Conservation (phyloP, 768 basidiomycete species). For the Trametes coccinea region DNA sequence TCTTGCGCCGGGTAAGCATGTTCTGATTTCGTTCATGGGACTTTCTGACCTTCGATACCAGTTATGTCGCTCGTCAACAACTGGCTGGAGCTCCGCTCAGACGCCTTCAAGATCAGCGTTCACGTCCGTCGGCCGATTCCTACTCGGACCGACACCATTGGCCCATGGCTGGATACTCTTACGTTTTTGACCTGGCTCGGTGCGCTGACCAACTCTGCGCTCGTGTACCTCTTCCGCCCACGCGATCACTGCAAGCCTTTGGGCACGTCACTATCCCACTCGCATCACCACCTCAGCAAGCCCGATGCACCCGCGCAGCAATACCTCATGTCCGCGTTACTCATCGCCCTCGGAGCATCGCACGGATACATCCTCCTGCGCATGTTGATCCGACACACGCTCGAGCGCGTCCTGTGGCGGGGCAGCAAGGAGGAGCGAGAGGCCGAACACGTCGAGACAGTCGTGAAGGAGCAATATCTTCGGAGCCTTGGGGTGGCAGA, state of each 20-base stretch:
- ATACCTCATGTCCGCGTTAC: slow-evolving; percentile 34
- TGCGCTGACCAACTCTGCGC: slow-evolving; percentile 83
- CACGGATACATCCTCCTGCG: slow-evolving; percentile 81
- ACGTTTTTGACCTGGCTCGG: slow-evolving; percentile 89
- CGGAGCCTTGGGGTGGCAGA: slow-evolving; percentile 32
- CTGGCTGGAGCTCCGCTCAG: slow-evolving; percentile 85
- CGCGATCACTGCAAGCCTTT: slow-evolving; percentile 31
- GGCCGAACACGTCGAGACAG: slow-evolving; percentile 55
- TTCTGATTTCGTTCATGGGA: background rate
- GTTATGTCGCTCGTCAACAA: slow-evolving; percentile 88
- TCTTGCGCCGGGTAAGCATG: slow-evolving; percentile 63
- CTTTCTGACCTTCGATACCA: background rate
- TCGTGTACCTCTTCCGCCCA: slow-evolving; percentile 88
- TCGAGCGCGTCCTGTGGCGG: slow-evolving; percentile 78
- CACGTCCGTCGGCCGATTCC: slow-evolving; percentile 86
- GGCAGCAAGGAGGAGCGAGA: slow-evolving; percentile 66
- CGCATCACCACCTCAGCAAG: slow-evolving; percentile 22
- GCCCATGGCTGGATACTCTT: slow-evolving; percentile 90
- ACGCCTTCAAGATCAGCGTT: slow-evolving; percentile 92
- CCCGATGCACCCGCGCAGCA: slow-evolving; percentile 19
- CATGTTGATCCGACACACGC: slow-evolving; percentile 59
- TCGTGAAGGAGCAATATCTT: slow-evolving; percentile 48
- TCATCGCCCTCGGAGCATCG: slow-evolving; percentile 76
- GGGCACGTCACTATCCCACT: slow-evolving; percentile 30
- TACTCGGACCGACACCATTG: slow-evolving; percentile 85